phyloP scores from a whole-genome alignment of 2,329 filamentous ascomycete species.

The Hypocreales sp. region DNA sequence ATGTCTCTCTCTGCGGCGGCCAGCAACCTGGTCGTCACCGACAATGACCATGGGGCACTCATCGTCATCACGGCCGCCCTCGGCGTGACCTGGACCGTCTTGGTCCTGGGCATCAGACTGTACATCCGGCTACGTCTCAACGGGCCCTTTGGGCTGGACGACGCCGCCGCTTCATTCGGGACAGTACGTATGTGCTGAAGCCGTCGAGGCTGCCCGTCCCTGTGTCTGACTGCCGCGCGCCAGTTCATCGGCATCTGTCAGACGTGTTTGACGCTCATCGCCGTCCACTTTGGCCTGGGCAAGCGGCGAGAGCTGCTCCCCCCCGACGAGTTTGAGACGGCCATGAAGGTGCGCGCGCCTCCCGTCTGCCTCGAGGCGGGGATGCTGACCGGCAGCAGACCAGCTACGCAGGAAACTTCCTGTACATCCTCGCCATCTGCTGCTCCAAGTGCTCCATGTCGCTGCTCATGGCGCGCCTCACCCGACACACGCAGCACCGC shows the following conservation, averaged over 20 bases:
- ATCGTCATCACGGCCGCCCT: slow-evolving; percentile 6
- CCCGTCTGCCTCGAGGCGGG: not conserved
- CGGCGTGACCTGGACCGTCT: slow-evolving; percentile 5
- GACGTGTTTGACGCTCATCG: slow-evolving; percentile 1
- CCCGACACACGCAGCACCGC: slow-evolving; percentile 4
- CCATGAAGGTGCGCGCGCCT: slow-evolving; percentile 4
- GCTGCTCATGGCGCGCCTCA: slow-evolving; percentile 5
- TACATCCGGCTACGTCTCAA: slow-evolving; percentile 5
- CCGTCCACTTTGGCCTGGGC: slow-evolving; percentile 5
- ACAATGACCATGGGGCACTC: slow-evolving; percentile 4
- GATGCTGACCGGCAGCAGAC: slow-evolving; percentile 1
- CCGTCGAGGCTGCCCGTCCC: too few relatives aligned
- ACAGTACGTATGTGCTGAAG: slow-evolving; percentile 5
- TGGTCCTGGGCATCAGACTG: slow-evolving; percentile 5
- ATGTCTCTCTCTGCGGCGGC: too few relatives aligned
- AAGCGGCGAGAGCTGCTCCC: slow-evolving; percentile 1
- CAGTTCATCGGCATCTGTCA: slow-evolving; percentile 4
- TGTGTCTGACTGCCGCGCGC: too few relatives aligned
- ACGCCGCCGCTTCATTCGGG: slow-evolving; percentile 4
- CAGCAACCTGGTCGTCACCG: slow-evolving; percentile 2
- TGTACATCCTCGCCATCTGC: slow-evolving; percentile 6
- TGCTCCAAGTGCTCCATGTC: slow-evolving; percentile 6
- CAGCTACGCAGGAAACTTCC: slow-evolving; percentile 4
- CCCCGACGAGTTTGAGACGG: slow-evolving; percentile 1
- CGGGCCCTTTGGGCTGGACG: slow-evolving; percentile 5